These are phyloP conservation scores for Ploettnerulaceae sp. DNA, from an alignment of 2,329 filamentous ascomycete species.

Conservation along the genomic window DNA sequence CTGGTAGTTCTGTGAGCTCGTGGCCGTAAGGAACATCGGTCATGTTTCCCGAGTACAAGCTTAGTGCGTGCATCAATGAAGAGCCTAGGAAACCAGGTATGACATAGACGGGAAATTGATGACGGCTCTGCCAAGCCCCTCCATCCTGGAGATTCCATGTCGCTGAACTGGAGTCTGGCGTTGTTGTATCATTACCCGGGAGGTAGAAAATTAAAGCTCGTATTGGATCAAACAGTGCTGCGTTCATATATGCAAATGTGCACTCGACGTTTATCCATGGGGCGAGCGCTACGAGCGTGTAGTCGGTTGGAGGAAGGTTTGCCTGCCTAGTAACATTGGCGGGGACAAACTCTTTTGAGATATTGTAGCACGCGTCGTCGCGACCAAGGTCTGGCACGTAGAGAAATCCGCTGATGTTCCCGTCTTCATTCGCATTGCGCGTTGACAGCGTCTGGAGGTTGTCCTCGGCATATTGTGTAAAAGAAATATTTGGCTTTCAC, in stretches of 20 bases:
- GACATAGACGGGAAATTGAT: slow-evolving; percentile 77
- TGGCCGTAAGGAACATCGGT: slow-evolving; percentile 54
- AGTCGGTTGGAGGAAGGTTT: slow-evolving; percentile 65
- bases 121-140: slow-evolving; percentile 65
- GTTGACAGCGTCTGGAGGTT: slow-evolving; percentile 75
- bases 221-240: slow-evolving; percentile 53
- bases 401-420: slow-evolving; percentile 70
- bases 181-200: slow-evolving; percentile 49
- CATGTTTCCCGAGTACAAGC: slow-evolving; percentile 72
- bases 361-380: slow-evolving; percentile 56
- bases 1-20: slow-evolving; percentile 51
- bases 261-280: slow-evolving; percentile 79
- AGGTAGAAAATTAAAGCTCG: slow-evolving; percentile 61
- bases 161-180: slow-evolving; percentile 61
- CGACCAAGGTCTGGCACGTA: slow-evolving; percentile 70
- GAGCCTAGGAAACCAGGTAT: slow-evolving; percentile 63
- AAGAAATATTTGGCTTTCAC: slow-evolving; percentile 31
- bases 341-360: slow-evolving; percentile 64
- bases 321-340: slow-evolving; percentile 65
- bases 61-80: slow-evolving; percentile 65
- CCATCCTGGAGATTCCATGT: slow-evolving; percentile 68
- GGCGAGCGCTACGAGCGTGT: slow-evolving; percentile 73
- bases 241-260: slow-evolving; percentile 64
- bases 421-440: slow-evolving; percentile 54
- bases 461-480: slow-evolving; percentile 37